Evolutionary conservation across 306 rosid genomes (phyloP).

Genomic region (Vachellia pachyceras): DNA sequence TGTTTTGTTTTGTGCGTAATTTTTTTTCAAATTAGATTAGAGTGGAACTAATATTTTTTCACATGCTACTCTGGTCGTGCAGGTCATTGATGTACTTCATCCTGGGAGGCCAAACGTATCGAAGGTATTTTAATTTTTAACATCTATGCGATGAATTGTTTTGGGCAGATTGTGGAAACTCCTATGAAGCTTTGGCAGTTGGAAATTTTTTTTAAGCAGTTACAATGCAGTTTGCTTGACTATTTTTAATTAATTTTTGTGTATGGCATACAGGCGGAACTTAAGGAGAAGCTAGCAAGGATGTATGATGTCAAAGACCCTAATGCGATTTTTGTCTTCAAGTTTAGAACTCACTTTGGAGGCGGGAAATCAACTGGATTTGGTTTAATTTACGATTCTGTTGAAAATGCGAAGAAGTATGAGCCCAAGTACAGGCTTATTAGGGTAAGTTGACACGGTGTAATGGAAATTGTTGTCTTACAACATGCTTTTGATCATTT

Average conservation of each 20-base stretch:
- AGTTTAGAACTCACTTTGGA: slow-evolving; percentile 92
- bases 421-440: slow-evolving; percentile 95
- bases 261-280: slow-evolving; percentile 63
- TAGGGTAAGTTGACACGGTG: slow-evolving; percentile 60
- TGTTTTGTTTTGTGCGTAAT: not conserved
- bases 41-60: not conserved
- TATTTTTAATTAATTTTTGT: not conserved
- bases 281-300: slow-evolving; percentile 83
- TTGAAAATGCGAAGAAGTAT: slow-evolving; percentile 85
- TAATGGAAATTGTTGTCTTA: not conserved
- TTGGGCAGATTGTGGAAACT: not conserved
- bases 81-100: slow-evolving; percentile 90
- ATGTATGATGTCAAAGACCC: slow-evolving; percentile 88
- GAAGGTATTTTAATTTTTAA: slow-evolving; percentile 50
- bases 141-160: not conserved
- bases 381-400: slow-evolving; percentile 90
- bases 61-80: not conserved
- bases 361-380: slow-evolving; percentile 97
- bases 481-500: not conserved
- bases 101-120: slow-evolving; percentile 96
- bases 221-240: not conserved
- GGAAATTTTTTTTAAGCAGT: not conserved
- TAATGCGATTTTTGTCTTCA: slow-evolving; percentile 80
- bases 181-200: not conserved
- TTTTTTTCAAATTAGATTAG: not conserved